phyloP scores from a whole-genome alignment of 495 filamentous ascomycete species.

The Aspergillus haitiensis region DNA sequence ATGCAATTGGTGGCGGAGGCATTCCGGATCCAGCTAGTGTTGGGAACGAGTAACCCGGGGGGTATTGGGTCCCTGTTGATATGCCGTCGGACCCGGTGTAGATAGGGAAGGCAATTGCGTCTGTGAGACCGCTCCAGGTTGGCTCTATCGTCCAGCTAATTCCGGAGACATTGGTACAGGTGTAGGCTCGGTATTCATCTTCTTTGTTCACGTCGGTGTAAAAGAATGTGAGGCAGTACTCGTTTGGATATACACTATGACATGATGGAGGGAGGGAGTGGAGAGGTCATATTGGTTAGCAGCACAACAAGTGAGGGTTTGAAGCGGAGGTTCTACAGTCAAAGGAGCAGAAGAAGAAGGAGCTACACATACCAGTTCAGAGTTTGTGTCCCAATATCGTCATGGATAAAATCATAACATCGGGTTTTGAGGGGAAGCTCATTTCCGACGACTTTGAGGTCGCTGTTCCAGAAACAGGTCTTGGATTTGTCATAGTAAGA shows the following conservation, averaged over 20 bases:
- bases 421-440: neutral
- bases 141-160: neutral
- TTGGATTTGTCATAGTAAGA: neutral
- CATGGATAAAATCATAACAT: neutral
- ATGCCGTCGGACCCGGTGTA: neutral
- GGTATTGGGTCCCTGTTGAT: neutral
- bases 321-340: neutral
- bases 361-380: neutral
- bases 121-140: neutral
- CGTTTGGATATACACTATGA: neutral
- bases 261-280: neutral
- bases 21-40: neutral
- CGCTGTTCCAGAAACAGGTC: constrained; percentile 2
- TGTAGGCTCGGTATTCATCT: neutral
- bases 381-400: neutral
- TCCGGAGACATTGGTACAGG: neutral
- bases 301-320: too few relatives aligned
- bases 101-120: neutral
- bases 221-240: constrained; percentile 2
- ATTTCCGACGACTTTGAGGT: neutral
- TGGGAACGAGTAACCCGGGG: neutral
- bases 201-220: neutral
- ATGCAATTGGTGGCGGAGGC: neutral
- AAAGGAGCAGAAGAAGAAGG: neutral
- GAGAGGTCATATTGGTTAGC: too few relatives aligned